A percentile compares a stretch with the other conserved stretches of the same genome.
phyloP scores from a whole-genome alignment of 768 basidiomycete species.

The Kwoniella newhampshirensis region DNA sequence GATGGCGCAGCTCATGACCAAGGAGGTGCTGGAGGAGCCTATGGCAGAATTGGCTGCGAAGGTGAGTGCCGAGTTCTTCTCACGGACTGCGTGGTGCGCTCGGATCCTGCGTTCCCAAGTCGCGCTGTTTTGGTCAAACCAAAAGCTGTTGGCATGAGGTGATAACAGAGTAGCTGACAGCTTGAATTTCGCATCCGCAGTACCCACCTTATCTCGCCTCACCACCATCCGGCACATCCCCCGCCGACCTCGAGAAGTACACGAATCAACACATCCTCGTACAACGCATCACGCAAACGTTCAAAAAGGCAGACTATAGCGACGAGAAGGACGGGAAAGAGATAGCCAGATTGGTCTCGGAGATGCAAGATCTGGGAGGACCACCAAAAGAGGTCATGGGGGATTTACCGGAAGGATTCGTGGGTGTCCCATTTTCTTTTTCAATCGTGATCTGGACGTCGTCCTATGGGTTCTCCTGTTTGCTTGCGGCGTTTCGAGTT shows the following conservation, averaged over 20 bases:
- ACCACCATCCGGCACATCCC: conserved; percentile 32
- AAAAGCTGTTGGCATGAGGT: too few species aligned
- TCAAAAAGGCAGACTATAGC: conserved; percentile 37
- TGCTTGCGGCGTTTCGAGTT: too few species aligned
- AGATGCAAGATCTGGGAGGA: conserved; percentile 54
- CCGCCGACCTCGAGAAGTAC: conserved; percentile 43
- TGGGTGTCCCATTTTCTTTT: conserved; percentile 23
- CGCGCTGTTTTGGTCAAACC: too few species aligned
- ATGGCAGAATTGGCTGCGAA: conserved; percentile 51
- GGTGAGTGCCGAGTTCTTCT: conserved; percentile 36
- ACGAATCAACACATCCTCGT: conserved; percentile 40
- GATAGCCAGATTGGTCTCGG: conserved; percentile 28
- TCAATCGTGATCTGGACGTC: neutral
- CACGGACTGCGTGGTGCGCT: too few species aligned
- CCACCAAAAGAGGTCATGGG: conserved; percentile 53
- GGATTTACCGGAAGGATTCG: conserved; percentile 52
- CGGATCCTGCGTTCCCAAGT: too few species aligned
- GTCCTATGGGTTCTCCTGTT: too few species aligned
- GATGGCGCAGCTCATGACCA: conserved; percentile 54
- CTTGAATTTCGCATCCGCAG: too few species aligned
- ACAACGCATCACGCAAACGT: conserved; percentile 40
- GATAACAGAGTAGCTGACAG: too few species aligned
- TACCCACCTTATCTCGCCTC: conserved; percentile 52
- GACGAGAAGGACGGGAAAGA: conserved; percentile 46
- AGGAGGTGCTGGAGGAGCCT: conserved; percentile 53